These are phyloP conservation scores for Coniferiporia weirii DNA, from an alignment of 1,284 basidiomycete genomes.

Conservation along the genomic window DNA sequence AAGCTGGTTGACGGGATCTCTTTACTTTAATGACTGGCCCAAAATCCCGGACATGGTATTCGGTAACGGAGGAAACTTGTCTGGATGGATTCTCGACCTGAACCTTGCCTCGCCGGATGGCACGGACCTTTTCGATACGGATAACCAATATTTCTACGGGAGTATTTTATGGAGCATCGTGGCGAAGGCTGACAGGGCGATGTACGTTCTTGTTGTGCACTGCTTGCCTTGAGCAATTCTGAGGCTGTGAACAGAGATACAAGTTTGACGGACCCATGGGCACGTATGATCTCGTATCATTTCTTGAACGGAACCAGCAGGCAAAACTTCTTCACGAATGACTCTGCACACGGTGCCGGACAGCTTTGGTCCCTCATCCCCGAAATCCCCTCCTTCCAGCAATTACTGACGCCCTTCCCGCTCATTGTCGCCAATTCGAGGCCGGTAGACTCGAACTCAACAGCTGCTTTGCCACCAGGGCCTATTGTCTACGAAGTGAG, in stretches of 20 bases:
- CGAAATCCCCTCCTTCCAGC: conserved; percentile 38
- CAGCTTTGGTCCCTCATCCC: conserved; percentile 60
- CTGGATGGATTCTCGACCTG: conserved; percentile 57
- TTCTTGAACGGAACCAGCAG: conserved; percentile 58
- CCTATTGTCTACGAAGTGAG: conserved; percentile 57
- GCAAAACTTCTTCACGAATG: conserved; percentile 55
- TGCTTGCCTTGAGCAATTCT: neutral
- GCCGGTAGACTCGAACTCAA: conserved; percentile 40
- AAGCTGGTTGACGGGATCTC: conserved; percentile 57
- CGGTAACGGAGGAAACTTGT: conserved; percentile 41
- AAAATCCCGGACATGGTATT: conserved; percentile 46
- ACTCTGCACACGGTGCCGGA: conserved; percentile 56
- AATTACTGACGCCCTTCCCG: conserved; percentile 47
- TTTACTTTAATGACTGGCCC: conserved; percentile 56
- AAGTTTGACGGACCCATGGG: conserved; percentile 58
- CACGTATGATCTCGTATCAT: conserved; percentile 60
- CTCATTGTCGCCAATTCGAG: conserved; percentile 52
- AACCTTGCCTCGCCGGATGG: conserved; percentile 50
- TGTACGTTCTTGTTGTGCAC: conserved; percentile 36
- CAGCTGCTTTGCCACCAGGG: conserved; percentile 36
- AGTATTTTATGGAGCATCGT: conserved; percentile 53
- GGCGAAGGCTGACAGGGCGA: conserved; percentile 46
- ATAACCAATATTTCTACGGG: conserved; percentile 55
- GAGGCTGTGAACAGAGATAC: conserved; percentile 41
- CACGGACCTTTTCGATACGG: conserved; percentile 35